Base-by-base conservation (phyloP, 192 early-diverging fungal genomes). In the Allomyces macrogynus region DNA sequence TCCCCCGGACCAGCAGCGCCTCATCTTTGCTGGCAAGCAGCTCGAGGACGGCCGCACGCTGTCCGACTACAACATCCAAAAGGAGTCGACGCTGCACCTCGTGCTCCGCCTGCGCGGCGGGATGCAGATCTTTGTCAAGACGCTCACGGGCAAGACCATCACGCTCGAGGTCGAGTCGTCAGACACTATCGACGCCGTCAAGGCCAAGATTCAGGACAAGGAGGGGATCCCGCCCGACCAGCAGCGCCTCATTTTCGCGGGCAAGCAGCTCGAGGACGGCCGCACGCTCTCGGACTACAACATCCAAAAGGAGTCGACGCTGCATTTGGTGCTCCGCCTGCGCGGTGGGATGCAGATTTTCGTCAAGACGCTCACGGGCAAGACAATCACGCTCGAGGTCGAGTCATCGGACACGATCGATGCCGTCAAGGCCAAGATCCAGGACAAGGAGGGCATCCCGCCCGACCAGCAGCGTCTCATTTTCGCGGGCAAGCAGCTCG, bases 311-410 rank as follows among this genome's bases (percentile, higher is more conserved):
- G 87, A 88, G 74, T 88, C 87, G 22, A 89, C 86, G 5, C 79
- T 86, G 14, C 86, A 89, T 61, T 67, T 87, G 63, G 87, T 89
- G 16, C 78, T 89, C 16, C 86, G 87, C 71, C 80, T 89, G 69
- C 87, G 87, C 72, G 87, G 87, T 80, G 87, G 86, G 44, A 68
- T 69, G 67, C 69, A 76, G 65, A 61, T 54, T 26, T 64, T 62
- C 11, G 86, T 87, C 63, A 87, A 91, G 81, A 87, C 89, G 32
- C 78, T 96, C 10, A 96, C 93, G 40, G 93, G 93, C 70, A 96
- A 93, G 84, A 95, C 93, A 71, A 92, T 96, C 77, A 95, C 93
- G 68, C 76, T 95, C 25, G 93, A 89, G 72, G 86, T 88, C 23
- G 86, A 88, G 74, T 86, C 83, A 23, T 80, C 77, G 23, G 85